Evolutionary conservation across 306 rosid genomes (phyloP), one percentile per base, ranked within the genome.

Genomic region (Albizia julibrissin): DNA sequence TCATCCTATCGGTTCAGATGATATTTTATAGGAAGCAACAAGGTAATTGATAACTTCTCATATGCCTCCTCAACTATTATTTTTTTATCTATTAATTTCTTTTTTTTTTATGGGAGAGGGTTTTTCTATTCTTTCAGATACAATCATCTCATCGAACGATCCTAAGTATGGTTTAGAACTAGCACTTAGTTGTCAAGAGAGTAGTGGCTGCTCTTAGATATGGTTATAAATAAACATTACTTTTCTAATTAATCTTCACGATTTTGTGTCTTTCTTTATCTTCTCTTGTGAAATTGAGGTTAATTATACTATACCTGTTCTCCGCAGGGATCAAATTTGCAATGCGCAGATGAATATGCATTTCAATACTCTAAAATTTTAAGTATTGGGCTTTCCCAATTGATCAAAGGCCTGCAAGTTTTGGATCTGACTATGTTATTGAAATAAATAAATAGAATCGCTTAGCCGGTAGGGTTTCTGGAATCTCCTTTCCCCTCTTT

Each of bases 91-190:
- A 71, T 71, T 76, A 21, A 59, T 72, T 49, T 58, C 18, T 16
- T 7, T 10, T 44, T 10, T 21, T 34, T 66, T 72, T 44, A 79
- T 68, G 50, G 82, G 46, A 59, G 61, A 75, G 37, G 34, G 8
- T 8, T 43, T 9, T 61, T 72, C 61, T 75, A 40, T 47, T 77
- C n/a, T 80, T 44, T 33, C 76, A 94, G 97, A 94, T 83, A 87
- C 98, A 61, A 92, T 94, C 70, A 92, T 94, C 77, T 94, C 98
- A 44, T 94, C 96, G 98, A 94, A 93, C 80, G 98, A 94, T 87
- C 97, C 94, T 58, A 94, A 92, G 68, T 88, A 84, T 88, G 85
- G 91, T 29, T 86, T 96, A 1, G 97, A 94, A 61, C 74, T 94
- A 77, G 98, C 94, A 26, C 98, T 91, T 77, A 94, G 98, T 85